phyloP scores from a whole-genome alignment of 345 rosid genomes.

The Capsella bursapastoris region DNA sequence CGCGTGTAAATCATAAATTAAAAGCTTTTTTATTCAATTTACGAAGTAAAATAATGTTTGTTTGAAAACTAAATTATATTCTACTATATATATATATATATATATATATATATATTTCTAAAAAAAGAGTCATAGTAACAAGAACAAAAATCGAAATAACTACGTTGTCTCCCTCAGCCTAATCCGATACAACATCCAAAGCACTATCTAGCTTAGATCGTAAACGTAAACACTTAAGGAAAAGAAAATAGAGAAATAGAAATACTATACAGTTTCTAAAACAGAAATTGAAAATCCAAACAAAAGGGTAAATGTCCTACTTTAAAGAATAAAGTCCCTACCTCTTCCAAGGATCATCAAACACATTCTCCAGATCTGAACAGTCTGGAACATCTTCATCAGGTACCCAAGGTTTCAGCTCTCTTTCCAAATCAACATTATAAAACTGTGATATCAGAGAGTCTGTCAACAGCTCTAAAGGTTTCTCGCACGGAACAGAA shows the following conservation, averaged over 20 bases:
- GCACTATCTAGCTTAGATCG: conserved; percentile 17
- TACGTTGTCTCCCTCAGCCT: conserved; percentile 1
- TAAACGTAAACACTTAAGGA: not conserved
- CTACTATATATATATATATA: not conserved
- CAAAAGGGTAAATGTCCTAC: conserved; percentile 23
- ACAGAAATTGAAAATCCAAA: conserved; percentile 20
- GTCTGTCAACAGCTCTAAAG: conserved; percentile 75
- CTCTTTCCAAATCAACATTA: conserved; percentile 69
- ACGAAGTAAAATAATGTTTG: not conserved
- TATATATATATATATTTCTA: no score
- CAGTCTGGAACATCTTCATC: conserved; percentile 72
- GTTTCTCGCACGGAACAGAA: conserved; percentile 59
- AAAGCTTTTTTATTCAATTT: not conserved
- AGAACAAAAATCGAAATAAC: not conserved
- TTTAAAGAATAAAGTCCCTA: conserved; percentile 35
- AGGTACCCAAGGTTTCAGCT: conserved; percentile 90
- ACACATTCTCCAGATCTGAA: conserved; percentile 78
- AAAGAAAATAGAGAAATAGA: conserved; percentile 23
- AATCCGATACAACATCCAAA: conserved; percentile 10
- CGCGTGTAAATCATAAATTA: not conserved
- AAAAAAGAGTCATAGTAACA: not conserved
- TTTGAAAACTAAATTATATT: not conserved
- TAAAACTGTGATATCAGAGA: conserved; percentile 75
- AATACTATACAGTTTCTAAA: not conserved
- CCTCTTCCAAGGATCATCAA: conserved; percentile 82